Evolutionary conservation across 2,329 filamentous ascomycete species (phyloP).

Genomic region (Fusarium sp.): DNA sequence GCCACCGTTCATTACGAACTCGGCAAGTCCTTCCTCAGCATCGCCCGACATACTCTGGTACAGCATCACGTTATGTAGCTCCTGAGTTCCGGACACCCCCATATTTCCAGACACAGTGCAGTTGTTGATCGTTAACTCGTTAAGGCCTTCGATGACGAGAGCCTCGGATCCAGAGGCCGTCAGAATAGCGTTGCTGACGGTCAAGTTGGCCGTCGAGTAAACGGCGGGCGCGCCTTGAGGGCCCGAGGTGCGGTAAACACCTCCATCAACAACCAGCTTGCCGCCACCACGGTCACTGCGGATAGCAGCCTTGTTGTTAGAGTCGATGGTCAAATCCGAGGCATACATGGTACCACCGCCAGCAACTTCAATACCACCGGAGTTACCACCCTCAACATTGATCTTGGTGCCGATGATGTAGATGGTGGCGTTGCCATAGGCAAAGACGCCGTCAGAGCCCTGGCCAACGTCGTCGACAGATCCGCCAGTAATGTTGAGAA

Average conservation of each 20-base stretch:
- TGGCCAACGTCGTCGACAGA: conserved; percentile 14
- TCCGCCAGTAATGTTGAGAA: conserved; percentile 18
- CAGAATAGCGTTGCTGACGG: conserved; percentile 15
- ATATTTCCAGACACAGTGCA: conserved; percentile 26
- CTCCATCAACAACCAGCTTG: conserved; percentile 17
- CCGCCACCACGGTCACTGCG: conserved; percentile 23
- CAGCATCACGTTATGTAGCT: conserved; percentile 27
- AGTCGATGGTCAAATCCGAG: conserved; percentile 18
- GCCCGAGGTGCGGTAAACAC: conserved; percentile 16
- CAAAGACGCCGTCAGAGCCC: conserved; percentile 22
- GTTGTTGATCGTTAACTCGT: conserved; percentile 25
- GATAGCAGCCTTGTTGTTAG: conserved; percentile 20
- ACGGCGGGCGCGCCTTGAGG: conserved; percentile 18
- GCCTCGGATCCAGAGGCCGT: conserved; percentile 7
- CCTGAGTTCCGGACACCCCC: conserved; percentile 10
- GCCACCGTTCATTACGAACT: conserved; percentile 24
- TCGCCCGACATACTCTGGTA: conserved; percentile 30
- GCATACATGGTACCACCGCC: conserved; percentile 23
- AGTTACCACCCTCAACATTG: conserved; percentile 18
- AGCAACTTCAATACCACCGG: conserved; percentile 21
- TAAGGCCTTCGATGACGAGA: conserved; percentile 24
- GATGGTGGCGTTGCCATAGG: conserved; percentile 21
- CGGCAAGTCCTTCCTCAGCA: conserved; percentile 19
- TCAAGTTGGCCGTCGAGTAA: conserved; percentile 25
- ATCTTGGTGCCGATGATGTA: conserved; percentile 20